Conservation (phyloP, 1,139 yeast species). For the Scheffersomyces parashehatae region DNA sequence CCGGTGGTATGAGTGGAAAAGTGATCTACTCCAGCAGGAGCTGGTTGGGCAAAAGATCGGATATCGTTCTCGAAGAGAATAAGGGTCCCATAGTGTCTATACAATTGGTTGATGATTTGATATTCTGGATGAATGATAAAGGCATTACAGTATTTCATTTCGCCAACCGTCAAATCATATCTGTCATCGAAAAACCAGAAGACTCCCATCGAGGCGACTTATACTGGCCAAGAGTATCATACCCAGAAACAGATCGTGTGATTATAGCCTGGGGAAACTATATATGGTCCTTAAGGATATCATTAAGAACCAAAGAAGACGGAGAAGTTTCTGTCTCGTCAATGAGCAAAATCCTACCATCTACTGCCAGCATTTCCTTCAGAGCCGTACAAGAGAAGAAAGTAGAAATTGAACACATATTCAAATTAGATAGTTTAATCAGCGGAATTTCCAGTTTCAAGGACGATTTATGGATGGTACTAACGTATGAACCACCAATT, state of each 20-base stretch:
- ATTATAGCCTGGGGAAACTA: constrained; percentile 83
- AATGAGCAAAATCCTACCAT: constrained; percentile 47
- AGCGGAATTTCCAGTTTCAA: constrained; percentile 79
- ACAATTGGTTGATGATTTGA: constrained; percentile 56
- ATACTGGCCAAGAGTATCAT: constrained; percentile 77
- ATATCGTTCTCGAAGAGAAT: constrained; percentile 59
- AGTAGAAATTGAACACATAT: constrained; percentile 57
- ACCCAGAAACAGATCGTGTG: constrained; percentile 67
- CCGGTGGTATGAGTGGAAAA: constrained; percentile 92
- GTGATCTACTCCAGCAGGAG: constrained; percentile 72
- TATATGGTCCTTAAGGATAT: constrained; percentile 70
- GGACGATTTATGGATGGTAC: constrained; percentile 62
- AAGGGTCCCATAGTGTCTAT: constrained; percentile 76
- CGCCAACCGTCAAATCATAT: constrained; percentile 43
- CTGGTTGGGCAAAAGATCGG: constrained; percentile 85
- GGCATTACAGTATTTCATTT: constrained; percentile 69
- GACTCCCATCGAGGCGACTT: constrained; percentile 74
- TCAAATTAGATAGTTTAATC: constrained; percentile 59
- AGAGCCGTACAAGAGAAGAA: constrained; percentile 48
- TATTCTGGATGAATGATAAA: constrained; percentile 83
- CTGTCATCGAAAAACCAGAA: constrained; percentile 57
- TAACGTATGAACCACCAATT: constrained; percentile 54
- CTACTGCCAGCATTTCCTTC: constrained; percentile 68
- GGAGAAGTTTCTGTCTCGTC: constrained; percentile 14
- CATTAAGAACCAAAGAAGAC: constrained; percentile 13